Evolutionary conservation across 2,329 filamentous ascomycete species (phyloP), one percentile per base, ranked within the genome.

Genomic region (Alternaria burnsii): DNA sequence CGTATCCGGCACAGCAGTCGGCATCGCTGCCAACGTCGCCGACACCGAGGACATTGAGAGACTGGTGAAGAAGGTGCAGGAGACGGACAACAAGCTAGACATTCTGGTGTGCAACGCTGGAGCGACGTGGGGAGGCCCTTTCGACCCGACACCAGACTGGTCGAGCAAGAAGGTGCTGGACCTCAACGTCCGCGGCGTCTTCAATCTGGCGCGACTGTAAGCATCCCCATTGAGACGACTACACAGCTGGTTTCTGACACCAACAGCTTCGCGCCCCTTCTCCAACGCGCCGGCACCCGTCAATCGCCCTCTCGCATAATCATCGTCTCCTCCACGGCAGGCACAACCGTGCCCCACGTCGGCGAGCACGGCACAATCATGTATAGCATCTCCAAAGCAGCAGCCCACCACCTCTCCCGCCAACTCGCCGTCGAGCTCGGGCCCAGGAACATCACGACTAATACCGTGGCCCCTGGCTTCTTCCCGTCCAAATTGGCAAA

Each of bases 341-440:
- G 77, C n/a, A 69, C 71, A 4, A 76, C 71, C n/a, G 77, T 80
- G 4, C 70, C 75, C 0, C 74, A 78, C 52, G 69, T 77, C 3
- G 78, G 78, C 20, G 74, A 78, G 11, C 69, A 78, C 41, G 77
- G 77, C 20, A 78, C 77, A 3, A 77, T 78, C 51, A 77, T 78
- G 71, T 80, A 80, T 67, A 76, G 75, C 22, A 72, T 75, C 42
- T 79, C 78, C 8, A 80, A 80, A 58, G 78, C 78, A 3, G 78
- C 78, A 7, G 78, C 73, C 18, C 74, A 78, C 52, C 78, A 80
- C 41, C 62, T 80, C 14, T 70, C 73, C 8, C 65, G 78, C n/a
- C 76, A 80, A 26, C 68, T 80, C 8, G 78, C 78, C 6, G 67
- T 80, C 20, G 78, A 80, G 50, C 71, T 80, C 1, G 78, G 76